Evolutionary conservation across 2,329 filamentous ascomycete species (phyloP).

Genomic region (Neonectria magnoliae): DNA sequence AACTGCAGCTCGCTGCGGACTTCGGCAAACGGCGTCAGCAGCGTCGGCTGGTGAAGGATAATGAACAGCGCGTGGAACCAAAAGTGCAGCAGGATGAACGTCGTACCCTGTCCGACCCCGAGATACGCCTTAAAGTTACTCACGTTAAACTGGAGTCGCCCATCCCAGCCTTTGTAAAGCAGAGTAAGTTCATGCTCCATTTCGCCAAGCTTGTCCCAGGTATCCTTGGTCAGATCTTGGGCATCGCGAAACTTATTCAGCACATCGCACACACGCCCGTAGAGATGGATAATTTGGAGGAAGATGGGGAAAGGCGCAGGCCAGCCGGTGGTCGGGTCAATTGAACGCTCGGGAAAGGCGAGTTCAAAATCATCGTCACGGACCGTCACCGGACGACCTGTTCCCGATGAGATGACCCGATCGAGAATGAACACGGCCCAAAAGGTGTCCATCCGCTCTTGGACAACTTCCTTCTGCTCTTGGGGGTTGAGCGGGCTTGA

Average conservation of each 20-base stretch:
- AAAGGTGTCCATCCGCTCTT: slow-evolving; percentile 86
- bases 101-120: slow-evolving; percentile 82
- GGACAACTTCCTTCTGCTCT: slow-evolving; percentile 74
- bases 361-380: slow-evolving; percentile 88
- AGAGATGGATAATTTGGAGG: slow-evolving; percentile 85
- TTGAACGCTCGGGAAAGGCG: slow-evolving; percentile 66
- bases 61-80: slow-evolving; percentile 92
- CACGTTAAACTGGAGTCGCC: slow-evolving; percentile 82
- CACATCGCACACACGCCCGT: slow-evolving; percentile 84
- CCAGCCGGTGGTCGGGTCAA: slow-evolving; percentile 70
- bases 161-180: slow-evolving; percentile 77
- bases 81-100: slow-evolving; percentile 86
- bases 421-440: slow-evolving; percentile 93
- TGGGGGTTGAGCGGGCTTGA: slow-evolving; percentile 54
- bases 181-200: slow-evolving; percentile 84
- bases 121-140: slow-evolving; percentile 88
- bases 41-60: slow-evolving; percentile 82
- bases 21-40: slow-evolving; percentile 78
- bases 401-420: slow-evolving; percentile 86
- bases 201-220: slow-evolving; percentile 74
- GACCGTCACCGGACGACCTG: slow-evolving; percentile 83
- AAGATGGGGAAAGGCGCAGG: slow-evolving; percentile 83
- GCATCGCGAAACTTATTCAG: slow-evolving; percentile 82
- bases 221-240: slow-evolving; percentile 79
- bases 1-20: slow-evolving; percentile 72